phyloP scores from a whole-genome alignment of 2,329 filamentous ascomycete species.

The Fusarium sp. region DNA sequence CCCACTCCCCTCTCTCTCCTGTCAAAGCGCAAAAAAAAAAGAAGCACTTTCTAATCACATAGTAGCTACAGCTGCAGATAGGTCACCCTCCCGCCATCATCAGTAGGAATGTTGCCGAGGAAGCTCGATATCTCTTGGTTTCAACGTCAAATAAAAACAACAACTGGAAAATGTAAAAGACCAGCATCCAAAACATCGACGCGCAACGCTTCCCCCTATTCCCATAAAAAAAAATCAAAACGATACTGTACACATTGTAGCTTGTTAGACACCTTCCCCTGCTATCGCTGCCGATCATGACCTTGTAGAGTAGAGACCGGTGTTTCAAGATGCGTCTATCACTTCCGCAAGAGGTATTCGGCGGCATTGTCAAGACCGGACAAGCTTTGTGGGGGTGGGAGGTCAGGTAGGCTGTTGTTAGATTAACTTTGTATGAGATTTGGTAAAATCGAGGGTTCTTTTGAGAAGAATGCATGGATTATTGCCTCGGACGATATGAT shows the following conservation, averaged over 20 bases:
- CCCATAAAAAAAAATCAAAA: not conserved
- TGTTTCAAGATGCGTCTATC: conserved; percentile 50
- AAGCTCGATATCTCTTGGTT: not conserved
- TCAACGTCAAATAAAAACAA: conserved; percentile 4
- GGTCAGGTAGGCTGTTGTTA: conserved; percentile 25
- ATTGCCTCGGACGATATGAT: not conserved
- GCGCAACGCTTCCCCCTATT: conserved; percentile 26
- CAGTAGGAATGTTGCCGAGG: conserved; percentile 19
- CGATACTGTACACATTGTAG: not conserved
- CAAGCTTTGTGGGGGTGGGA: conserved; percentile 50
- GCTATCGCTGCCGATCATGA: conserved; percentile 40
- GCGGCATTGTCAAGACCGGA: conserved; percentile 50
- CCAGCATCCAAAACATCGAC: conserved; percentile 21
- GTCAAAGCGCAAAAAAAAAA: not conserved
- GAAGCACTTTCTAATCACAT: conserved; percentile 6
- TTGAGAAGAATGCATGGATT: not conserved
- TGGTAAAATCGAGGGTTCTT: conserved; percentile 23
- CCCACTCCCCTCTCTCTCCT: conserved; percentile 19
- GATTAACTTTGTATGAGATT: conserved; percentile 31
- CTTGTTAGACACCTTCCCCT: conserved; percentile 7
- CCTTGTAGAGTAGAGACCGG: conserved; percentile 41
- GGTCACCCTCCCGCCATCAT: conserved; percentile 2
- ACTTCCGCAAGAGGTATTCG: conserved; percentile 43
- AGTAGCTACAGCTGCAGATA: conserved; percentile 21
- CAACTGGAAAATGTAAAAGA: not conserved